phyloP scores from a whole-genome alignment of 352 stramenopile genomes.

The Phytophthora fragariae region DNA sequence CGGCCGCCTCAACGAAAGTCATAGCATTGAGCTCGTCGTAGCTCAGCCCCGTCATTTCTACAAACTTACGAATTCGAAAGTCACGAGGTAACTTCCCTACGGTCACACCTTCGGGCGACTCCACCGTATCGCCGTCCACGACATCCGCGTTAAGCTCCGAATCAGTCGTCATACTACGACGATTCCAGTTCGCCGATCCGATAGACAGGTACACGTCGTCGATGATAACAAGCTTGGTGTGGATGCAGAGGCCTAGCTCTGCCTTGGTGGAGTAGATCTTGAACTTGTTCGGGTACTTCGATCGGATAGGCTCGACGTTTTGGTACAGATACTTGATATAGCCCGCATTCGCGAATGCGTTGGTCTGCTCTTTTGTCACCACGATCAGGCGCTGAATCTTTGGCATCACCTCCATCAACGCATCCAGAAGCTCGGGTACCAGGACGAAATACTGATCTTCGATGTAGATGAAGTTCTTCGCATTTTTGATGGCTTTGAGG shows the following conservation, averaged over 20 bases:
- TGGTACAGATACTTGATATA: slow-evolving; percentile 62
- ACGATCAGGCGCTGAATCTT: slow-evolving; percentile 54
- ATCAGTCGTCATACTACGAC: slow-evolving; percentile 47
- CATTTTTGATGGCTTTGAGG: slow-evolving; percentile 52
- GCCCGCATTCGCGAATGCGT: slow-evolving; percentile 24
- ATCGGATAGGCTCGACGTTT: slow-evolving; percentile 48
- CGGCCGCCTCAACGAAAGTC: slow-evolving; percentile 47
- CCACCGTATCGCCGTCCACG: slow-evolving; percentile 42
- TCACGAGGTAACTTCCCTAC: slow-evolving; percentile 51
- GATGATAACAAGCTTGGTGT: slow-evolving; percentile 58
- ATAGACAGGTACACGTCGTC: slow-evolving; percentile 70
- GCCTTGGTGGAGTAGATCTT: slow-evolving; percentile 46
- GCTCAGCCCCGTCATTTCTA: slow-evolving; percentile 52
- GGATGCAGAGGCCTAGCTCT: slow-evolving; percentile 49
- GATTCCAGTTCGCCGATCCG: slow-evolving; percentile 69
- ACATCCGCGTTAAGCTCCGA: slow-evolving; percentile 60
- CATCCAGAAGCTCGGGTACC: slow-evolving; percentile 51
- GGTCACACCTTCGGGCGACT: slow-evolving; percentile 30
- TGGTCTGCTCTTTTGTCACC: slow-evolving; percentile 41
- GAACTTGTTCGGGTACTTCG: slow-evolving; percentile 25
- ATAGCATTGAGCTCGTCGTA: slow-evolving; percentile 54
- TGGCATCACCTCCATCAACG: slow-evolving; percentile 50
- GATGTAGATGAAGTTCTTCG: slow-evolving; percentile 45
- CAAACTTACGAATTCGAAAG: slow-evolving; percentile 67
- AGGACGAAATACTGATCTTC: slow-evolving; percentile 40